Percentiles rank a stretch among this genome's conserved stretches.
Evolutionary conservation across 2,329 filamentous ascomycete genomes (phyloP).

Genomic region (Coniochaeta ligniaria): DNA sequence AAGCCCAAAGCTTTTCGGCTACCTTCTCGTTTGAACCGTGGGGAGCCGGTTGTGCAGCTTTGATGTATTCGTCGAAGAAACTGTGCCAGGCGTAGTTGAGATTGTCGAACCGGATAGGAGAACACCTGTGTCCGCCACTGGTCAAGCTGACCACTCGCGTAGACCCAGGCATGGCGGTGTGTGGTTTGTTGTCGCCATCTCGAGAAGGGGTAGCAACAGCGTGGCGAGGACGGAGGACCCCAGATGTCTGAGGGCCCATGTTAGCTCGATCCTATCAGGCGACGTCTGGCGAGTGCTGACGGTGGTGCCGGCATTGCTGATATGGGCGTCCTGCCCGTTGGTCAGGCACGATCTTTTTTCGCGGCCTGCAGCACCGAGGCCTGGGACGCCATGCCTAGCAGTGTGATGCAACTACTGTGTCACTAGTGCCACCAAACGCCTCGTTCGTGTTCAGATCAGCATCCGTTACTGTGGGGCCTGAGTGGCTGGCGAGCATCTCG

Average conservation of each 20-base stretch:
- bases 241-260: constrained; percentile 29
- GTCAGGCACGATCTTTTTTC: not conserved
- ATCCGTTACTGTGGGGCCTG: not conserved
- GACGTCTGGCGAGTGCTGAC: constrained; percentile 11
- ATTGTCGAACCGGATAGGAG: too few species aligned
- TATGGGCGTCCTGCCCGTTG: not conserved
- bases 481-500: not conserved
- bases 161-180: not conserved
- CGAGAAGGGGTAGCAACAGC: not conserved
- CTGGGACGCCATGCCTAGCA: constrained; percentile 25
- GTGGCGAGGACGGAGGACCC: constrained; percentile 25
- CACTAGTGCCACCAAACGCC: not conserved
- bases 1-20: constrained; percentile 7
- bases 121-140: too few species aligned
- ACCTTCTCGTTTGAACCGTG: constrained; percentile 7
- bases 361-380: constrained; percentile 22
- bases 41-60: constrained; percentile 5
- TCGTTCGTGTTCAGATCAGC: not conserved
- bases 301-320: not conserved
- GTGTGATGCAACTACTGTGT: constrained; percentile 13
- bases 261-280: constrained; percentile 15
- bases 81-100: too few species aligned
- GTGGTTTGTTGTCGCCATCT: too few species aligned
- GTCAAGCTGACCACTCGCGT: too few species aligned
- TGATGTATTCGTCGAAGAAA: constrained; percentile 5